Percentiles rank a stretch among this genome's conserved stretches.
Evolutionary conservation across 768 basidiomycete genomes (phyloP).

Genomic region (Lentinula raphanica): DNA sequence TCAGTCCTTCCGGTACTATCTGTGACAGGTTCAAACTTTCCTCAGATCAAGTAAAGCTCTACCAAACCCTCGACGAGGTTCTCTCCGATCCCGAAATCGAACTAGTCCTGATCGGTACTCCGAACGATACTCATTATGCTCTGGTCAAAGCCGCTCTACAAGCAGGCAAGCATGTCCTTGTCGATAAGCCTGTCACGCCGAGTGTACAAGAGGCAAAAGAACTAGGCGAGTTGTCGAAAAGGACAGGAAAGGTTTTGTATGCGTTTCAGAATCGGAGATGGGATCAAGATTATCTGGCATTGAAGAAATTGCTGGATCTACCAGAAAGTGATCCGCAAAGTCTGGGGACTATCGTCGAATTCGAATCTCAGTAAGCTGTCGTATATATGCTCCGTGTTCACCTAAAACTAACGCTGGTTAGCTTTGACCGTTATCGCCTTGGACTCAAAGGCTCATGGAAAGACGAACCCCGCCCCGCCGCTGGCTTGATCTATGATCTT

Average conservation of each 20-base stretch:
- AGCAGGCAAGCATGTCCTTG: slow-evolving; percentile 74
- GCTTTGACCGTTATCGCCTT: slow-evolving; percentile 72
- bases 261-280: slow-evolving; percentile 73
- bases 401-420: slow-evolving; percentile 19
- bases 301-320: slow-evolving; percentile 52
- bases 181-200: slow-evolving; percentile 75
- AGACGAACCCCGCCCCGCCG: slow-evolving; percentile 55
- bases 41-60: slow-evolving; percentile 38
- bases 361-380: slow-evolving; percentile 64
- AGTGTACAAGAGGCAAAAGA: slow-evolving; percentile 53
- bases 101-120: slow-evolving; percentile 63
- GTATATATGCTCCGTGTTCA: neutral
- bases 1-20: slow-evolving; percentile 55
- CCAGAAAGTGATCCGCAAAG: slow-evolving; percentile 46
- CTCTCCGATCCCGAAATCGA: slow-evolving; percentile 61
- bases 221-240: slow-evolving; percentile 52
- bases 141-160: slow-evolving; percentile 61
- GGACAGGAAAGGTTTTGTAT: slow-evolving; percentile 60
- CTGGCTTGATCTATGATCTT: slow-evolving; percentile 71
- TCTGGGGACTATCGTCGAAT: slow-evolving; percentile 60
- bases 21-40: slow-evolving; percentile 56
- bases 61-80: slow-evolving; percentile 56
- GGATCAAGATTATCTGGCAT: slow-evolving; percentile 73
- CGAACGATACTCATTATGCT: slow-evolving; percentile 67
- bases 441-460: slow-evolving; percentile 75